Conservation (phyloP, 2,329 filamentous ascomycete species). For the Aspergillus pseudoglaucus region DNA sequence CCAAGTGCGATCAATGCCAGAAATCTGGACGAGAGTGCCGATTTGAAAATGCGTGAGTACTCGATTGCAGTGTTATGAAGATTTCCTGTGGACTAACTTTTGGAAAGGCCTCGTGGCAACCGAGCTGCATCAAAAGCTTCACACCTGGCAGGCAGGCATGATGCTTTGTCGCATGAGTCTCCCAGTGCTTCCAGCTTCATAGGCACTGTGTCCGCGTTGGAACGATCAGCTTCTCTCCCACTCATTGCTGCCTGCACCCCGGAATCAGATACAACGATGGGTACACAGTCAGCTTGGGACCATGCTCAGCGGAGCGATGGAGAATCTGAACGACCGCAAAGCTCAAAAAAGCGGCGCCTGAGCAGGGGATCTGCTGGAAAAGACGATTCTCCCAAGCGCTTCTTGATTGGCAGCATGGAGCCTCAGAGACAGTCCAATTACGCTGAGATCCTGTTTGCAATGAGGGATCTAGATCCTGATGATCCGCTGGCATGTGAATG, state of each 20-base stretch:
- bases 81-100: conserved; percentile 7
- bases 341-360: conserved; percentile 14
- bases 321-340: conserved; percentile 21
- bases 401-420: conserved; percentile 6
- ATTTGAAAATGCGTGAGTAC: conserved; percentile 75
- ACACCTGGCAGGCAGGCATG: conserved; percentile 16
- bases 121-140: conserved; percentile 21
- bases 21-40: conserved; percentile 83
- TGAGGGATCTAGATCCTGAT: conserved; percentile 21
- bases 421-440: conserved; percentile 17
- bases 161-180: conserved; percentile 9
- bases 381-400: conserved; percentile 8
- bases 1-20: conserved; percentile 84
- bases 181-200: conserved; percentile 18
- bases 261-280: conserved; percentile 21
- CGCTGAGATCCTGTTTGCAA: conserved; percentile 25
- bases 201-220: conserved; percentile 26
- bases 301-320: conserved; percentile 16
- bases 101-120: conserved; percentile 27
- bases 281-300: conserved; percentile 22
- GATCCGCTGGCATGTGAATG: conserved; percentile 34
- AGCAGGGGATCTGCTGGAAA: conserved; percentile 8
- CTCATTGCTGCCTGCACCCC: conserved; percentile 26
- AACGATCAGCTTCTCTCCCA: conserved; percentile 24
- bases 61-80: not conserved